Conservation (phyloP, 805 yeast species). For the Candida vartiovaarae region DNA sequence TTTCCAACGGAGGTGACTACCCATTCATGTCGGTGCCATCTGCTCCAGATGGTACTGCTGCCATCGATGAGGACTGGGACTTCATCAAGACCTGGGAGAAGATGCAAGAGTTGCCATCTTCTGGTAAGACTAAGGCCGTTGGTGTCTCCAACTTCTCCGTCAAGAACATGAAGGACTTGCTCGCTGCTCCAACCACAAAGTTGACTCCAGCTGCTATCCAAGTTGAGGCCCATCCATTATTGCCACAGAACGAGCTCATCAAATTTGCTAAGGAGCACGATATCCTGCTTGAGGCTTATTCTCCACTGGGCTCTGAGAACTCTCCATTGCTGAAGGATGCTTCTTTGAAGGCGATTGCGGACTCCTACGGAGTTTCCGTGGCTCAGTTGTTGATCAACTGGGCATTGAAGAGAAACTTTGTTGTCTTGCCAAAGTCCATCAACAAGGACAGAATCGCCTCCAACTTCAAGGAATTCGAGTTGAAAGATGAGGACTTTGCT, state of each 20-base stretch:
- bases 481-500: constrained; percentile 30
- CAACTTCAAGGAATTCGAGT: constrained; percentile 26
- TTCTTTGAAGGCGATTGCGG: constrained; percentile 37
- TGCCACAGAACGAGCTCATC: constrained; percentile 14
- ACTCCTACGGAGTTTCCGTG: constrained; percentile 33
- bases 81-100: constrained; percentile 16
- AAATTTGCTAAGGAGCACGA: constrained; percentile 10
- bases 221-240: constrained; percentile 15
- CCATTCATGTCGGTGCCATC: constrained; percentile 44
- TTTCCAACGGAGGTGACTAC: constrained; percentile 12
- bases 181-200: constrained; percentile 6
- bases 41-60: constrained; percentile 38
- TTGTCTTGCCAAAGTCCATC: constrained; percentile 47
- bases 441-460: constrained; percentile 35
- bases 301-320: constrained; percentile 15
- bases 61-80: constrained; percentile 48
- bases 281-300: constrained; percentile 15
- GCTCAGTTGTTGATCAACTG: constrained; percentile 52
- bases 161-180: constrained; percentile 9
- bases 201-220: constrained; percentile 15
- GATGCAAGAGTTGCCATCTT: constrained; percentile 7
- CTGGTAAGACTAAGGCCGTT: constrained; percentile 10
- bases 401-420: constrained; percentile 50
- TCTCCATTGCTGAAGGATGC: constrained; percentile 28
- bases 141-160: constrained; percentile 18